Evolutionary conservation across 176 grass and related monocot genomes (phyloP).

Genomic region (Paspalum vaginatum): DNA sequence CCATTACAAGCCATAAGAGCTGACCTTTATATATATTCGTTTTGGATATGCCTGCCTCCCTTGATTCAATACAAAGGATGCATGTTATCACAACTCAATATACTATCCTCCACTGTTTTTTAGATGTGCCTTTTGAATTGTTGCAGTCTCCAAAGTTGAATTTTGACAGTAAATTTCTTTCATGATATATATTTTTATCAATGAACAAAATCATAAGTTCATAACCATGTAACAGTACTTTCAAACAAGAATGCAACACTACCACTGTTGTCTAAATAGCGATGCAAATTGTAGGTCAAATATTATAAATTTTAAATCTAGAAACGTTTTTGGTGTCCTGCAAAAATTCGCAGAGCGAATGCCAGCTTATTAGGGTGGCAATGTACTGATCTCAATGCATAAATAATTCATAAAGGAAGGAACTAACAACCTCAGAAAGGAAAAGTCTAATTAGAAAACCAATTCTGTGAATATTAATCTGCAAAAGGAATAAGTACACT

Average conservation of each 20-base stretch:
- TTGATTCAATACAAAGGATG: conserved; percentile 25
- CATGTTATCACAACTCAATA: background rate
- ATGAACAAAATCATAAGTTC: background rate
- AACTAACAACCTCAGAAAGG: conserved; percentile 19
- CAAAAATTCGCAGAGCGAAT: background rate
- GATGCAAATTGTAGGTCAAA: background rate
- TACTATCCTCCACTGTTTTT: background rate
- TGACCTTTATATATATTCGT: conserved; percentile 21
- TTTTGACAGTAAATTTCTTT: conserved; percentile 11
- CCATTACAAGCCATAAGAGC: background rate
- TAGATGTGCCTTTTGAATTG: background rate
- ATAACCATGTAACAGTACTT: background rate
- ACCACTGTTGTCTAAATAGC: background rate
- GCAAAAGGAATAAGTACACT: background rate
- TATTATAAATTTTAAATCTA: background rate
- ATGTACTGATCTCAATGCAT: conserved; percentile 5
- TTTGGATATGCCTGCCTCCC: background rate
- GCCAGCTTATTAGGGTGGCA: background rate
- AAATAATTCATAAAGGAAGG: conserved; percentile 12
- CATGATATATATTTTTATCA: background rate
- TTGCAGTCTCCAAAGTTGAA: background rate
- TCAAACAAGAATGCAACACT: background rate
- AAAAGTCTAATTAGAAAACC: background rate
- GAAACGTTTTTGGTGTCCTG: background rate
- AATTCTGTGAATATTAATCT: conserved; percentile 12